phyloP scores from a whole-genome alignment of 2,329 filamentous ascomycete species.

The Sporothrix mexicana region DNA sequence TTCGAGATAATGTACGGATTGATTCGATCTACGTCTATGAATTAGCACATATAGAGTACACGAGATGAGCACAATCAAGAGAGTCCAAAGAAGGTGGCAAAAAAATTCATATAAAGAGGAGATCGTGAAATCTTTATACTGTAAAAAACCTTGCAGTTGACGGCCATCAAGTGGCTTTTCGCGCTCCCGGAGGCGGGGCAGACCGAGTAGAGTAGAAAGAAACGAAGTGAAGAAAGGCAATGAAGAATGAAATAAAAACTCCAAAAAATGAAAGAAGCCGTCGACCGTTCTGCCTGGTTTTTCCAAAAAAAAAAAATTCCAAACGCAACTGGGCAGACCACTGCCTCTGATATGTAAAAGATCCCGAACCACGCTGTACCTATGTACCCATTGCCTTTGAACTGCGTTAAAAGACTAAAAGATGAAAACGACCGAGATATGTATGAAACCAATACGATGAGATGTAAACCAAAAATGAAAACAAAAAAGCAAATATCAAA shows the following conservation, averaged over 20 bases:
- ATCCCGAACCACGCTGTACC: neutral
- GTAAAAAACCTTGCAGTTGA: neutral
- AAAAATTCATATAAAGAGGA: neutral
- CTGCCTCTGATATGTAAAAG: neutral
- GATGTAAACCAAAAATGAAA: neutral
- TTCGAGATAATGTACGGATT: too few relatives aligned
- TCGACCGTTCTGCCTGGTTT: neutral
- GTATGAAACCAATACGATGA: neutral
- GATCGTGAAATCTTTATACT: neutral
- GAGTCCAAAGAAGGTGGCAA: neutral
- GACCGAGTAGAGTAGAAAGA: neutral
- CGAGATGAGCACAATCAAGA: neutral
- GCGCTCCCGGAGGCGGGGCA: neutral
- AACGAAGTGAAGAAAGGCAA: neutral
- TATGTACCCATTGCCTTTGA: neutral
- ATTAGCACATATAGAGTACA: too few relatives aligned
- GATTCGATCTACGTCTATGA: too few relatives aligned
- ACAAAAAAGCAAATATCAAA: neutral
- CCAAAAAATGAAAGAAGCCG: neutral
- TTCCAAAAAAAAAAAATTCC: slow-evolving; percentile 3
- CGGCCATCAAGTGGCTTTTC: neutral
- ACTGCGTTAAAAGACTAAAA: neutral
- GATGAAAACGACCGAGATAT: neutral
- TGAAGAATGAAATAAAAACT: neutral
- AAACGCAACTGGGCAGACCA: neutral